These are phyloP conservation scores for Penicillium sp. DNA, from an alignment of 2,329 filamentous ascomycete genomes.

Conservation along the genomic window DNA sequence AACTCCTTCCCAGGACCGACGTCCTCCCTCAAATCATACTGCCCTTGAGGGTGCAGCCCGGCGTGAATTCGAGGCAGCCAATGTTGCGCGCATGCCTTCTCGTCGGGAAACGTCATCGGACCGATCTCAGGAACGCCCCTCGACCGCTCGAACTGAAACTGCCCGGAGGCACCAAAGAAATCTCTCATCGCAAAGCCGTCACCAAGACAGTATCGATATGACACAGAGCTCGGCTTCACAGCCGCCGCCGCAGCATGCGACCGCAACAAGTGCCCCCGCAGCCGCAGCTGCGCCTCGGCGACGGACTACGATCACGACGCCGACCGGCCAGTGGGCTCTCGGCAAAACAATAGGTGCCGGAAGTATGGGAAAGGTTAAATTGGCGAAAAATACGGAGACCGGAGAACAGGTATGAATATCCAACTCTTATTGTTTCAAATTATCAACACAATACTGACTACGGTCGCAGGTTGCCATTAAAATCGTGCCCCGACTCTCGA, in stretches of 20 bases:
- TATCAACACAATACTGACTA: neutral
- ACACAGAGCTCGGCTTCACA: slow-evolving; percentile 44
- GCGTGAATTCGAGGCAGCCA: slow-evolving; percentile 65
- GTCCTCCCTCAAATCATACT: slow-evolving; percentile 40
- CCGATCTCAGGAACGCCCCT: slow-evolving; percentile 38
- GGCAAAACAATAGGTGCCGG: slow-evolving; percentile 95
- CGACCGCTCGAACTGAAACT: slow-evolving; percentile 47
- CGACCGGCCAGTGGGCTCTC: slow-evolving; percentile 85
- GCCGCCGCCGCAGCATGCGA: slow-evolving; percentile 44
- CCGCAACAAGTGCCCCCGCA: slow-evolving; percentile 25
- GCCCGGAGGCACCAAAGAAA: slow-evolving; percentile 37
- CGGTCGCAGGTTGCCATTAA: slow-evolving; percentile 75
- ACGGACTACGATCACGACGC: slow-evolving; percentile 76
- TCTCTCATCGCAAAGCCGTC: slow-evolving; percentile 35
- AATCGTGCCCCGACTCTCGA: slow-evolving; percentile 84
- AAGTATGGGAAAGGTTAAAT: slow-evolving; percentile 98
- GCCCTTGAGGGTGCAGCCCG: slow-evolving; percentile 49
- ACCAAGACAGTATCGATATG: slow-evolving; percentile 40
- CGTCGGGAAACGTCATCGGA: slow-evolving; percentile 60
- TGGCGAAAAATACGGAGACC: slow-evolving; percentile 80
- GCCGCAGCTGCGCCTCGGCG: slow-evolving; percentile 38
- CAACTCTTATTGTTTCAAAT: neutral
- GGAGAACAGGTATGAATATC: slow-evolving; percentile 64
- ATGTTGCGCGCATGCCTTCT: slow-evolving; percentile 50
- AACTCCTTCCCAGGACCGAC: slow-evolving; percentile 39